Evolutionary conservation across 2,329 filamentous ascomycete genomes (phyloP).

Genomic region (Sphaerulina musiva): DNA sequence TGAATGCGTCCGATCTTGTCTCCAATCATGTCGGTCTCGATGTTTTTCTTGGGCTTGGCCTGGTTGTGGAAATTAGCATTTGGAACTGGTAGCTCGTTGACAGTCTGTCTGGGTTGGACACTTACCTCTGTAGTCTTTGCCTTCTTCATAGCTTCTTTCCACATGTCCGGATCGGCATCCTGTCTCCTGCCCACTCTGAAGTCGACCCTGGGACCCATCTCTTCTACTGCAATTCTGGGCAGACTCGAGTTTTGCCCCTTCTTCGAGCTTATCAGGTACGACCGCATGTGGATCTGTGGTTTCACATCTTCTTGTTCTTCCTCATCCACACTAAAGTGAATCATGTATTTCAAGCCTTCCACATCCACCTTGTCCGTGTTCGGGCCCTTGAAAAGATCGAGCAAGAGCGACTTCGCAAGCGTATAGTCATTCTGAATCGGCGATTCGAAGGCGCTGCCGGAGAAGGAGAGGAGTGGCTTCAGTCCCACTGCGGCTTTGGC

Average conservation of each 20-base stretch:
- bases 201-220: conserved; percentile 91
- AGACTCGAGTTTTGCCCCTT: conserved; percentile 59
- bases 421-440: conserved; percentile 73
- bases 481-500: conserved; percentile 63
- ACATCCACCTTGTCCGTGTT: conserved; percentile 80
- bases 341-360: conserved; percentile 85
- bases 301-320: conserved; percentile 40
- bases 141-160: conserved; percentile 88
- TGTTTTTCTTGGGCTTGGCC: conserved; percentile 83
- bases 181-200: conserved; percentile 75
- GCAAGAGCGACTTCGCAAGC: conserved; percentile 75
- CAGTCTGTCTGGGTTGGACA: not conserved
- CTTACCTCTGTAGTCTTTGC: conserved; percentile 66
- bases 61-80: conserved; percentile 29
- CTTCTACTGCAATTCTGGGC: conserved; percentile 85
- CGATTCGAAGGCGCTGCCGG: conserved; percentile 79
- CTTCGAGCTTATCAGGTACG: conserved; percentile 81
- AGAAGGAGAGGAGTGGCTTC: conserved; percentile 86
- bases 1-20: conserved; percentile 96
- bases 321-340: conserved; percentile 68
- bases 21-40: conserved; percentile 81
- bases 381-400: conserved; percentile 87
- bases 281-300: conserved; percentile 58
- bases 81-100: not conserved
- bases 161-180: conserved; percentile 68